Base-by-base conservation (phyloP, 2,329 filamentous ascomycete genomes). In the Elsinoe necatrix region DNA sequence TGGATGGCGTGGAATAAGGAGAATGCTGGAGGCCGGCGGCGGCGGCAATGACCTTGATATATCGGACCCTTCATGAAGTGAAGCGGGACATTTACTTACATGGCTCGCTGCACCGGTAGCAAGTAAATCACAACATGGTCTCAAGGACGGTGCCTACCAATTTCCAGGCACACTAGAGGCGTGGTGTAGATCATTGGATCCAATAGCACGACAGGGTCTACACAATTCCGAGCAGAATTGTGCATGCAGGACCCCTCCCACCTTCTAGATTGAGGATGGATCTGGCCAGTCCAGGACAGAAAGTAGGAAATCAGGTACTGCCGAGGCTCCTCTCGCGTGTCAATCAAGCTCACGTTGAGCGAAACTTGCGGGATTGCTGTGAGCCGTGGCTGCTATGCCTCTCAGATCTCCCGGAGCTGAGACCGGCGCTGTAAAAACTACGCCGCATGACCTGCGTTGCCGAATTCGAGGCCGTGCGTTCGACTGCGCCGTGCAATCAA, bases 121-220 rank as follows among this genome's bases (percentile, higher is more conserved):
- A 18, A 16, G 45, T 25, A 31, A 12, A 50, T 29, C 27, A 48
- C 21, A 18, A 48, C 43, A 9, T 11, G 6, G 12, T 16, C 20
- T 6, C 25, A 48, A 16, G 21, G 14, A 16, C 12, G 12, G 23
- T 27, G n/a, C 27, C 16, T 25, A 29, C 27, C 20, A 34, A 31
- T 50, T 50, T 34, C 27, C 45, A 50, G 45, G 23, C 45, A 50
- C 45, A 50, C 45, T n/a, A n/a, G 27, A 50, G 27, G 45, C 27
- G n/a, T 20, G 9, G n/a, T 29, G 45, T 50, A 5, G 45, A 50
- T 50, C 45, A 50, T 50, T 50, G 45, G 45, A 31, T 50, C 20
- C 27, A 29, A 18, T 34, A 50, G 45, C 25, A 27, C n/a, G 16
- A 25, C 27, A 50, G 27, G 45, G 45, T 50, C 45, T 50, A 25